Evolutionary conservation across 495 filamentous ascomycete genomes (phyloP), one percentile per base, ranked within the genome.

Genomic region (Penicillium angulare): DNA sequence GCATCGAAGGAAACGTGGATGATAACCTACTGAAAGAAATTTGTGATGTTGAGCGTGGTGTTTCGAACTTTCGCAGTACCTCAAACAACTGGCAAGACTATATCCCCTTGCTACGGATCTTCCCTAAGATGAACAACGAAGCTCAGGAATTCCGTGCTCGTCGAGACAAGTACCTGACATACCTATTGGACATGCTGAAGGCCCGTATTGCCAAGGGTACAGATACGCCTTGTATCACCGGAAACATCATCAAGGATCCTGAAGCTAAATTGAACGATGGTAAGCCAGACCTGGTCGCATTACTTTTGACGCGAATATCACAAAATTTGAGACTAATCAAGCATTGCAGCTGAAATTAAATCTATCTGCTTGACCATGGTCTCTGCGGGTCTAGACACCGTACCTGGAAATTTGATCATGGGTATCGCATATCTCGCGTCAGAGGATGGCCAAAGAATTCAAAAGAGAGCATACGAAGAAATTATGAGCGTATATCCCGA

Each of bases 281-380:
- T 81, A 49, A 59, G n/a, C n/a, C n/a, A n/a, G 65, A 61, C 8
- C 8, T 31, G 12, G 18, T 13, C 33, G 33, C 12, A 6, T 6
- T n/a, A 23, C 13, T 1, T 1, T 31, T 7, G 27, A 12, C 13
- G 15, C 27, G 15, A n/a, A 22, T 15, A 21, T 7, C n/a, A n/a
- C 13, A 0, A 10, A 9, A 43, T 2, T 32, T 21, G 17, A 7
- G 13, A 5, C 1, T 15, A 27, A 24, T 34, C 15, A 0, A 16
- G 13, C 8, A 26, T 31, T 38, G 29, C 34, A 82, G 83, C 79
- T 16, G 85, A 88, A 65, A 77, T 88, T 23, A 86, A 86, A 55
- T 86, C 82, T 2, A 85, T 89, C 50, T 86, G 86, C 64, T 64
- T 89, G 43, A 87, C 84, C 22, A 89, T 89, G 85, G 86, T 88